Base-by-base conservation (phyloP, 495 filamentous ascomycete species). In the Viridothelium virens region DNA sequence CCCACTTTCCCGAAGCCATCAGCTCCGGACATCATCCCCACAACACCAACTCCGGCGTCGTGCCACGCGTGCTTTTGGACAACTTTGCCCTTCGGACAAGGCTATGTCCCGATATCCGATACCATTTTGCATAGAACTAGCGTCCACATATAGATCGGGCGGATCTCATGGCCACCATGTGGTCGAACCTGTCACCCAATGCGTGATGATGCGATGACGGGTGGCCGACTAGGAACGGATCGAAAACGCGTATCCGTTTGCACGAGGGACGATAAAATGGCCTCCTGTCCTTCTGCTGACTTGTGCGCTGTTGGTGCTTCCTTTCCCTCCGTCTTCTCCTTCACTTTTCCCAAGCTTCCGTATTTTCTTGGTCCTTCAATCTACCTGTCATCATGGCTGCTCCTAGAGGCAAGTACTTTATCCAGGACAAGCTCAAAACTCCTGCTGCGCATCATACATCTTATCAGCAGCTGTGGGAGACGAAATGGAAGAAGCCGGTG, bases 401-500 rank as follows among this genome's bases (percentile, higher is more conserved):
- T 63, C 69, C 69, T 4, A 67, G 69, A 18, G 67, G 69, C 14
- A 39, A 63, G 46, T 71, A 67, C 67, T 71, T 76, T 70, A 76
- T 79, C 44, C 71, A 77, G 61, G 73, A 79, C 65, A 78, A 77
- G 62, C 77, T 82, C 66, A 73, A 79, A 65, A 70, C 69, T 10
- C 69, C 74, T 7, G 73, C 70, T 70, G 75, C 59, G 18, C 89
- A 92, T 74, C 87, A 92, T 70, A 81, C 86, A n/a, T 64, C 62
- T 37, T 65, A 33, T 36, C 14, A 65, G 74, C 83, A 85, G 41
- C 77, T 93, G 50, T 93, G 90, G 90, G 87, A 91, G 76, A 86
- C 86, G 3, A 91, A 90, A 75, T 93, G 89, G 89, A 86, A 86
- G 75, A 81, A 85, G 66, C 86, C 84, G 3, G 87, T 89, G 78